Evolutionary conservation across 2,329 filamentous ascomycete genomes (phyloP), one percentile per base, ranked within the genome.

Genomic region (Sporothrix curviconia): DNA sequence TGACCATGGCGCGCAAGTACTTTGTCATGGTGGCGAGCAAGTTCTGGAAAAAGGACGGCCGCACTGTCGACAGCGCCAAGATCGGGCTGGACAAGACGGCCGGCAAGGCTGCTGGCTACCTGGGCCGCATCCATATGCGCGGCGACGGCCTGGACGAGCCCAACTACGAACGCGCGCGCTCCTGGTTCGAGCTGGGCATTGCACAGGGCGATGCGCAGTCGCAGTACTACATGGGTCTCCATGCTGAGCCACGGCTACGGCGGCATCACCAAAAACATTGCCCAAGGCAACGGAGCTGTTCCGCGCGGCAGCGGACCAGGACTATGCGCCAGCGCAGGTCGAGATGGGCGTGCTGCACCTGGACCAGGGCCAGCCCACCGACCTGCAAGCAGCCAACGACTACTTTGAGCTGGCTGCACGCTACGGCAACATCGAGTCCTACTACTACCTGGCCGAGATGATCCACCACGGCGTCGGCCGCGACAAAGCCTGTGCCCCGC

Each of bases 401-500:
- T 95, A 95, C 69, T 96, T 96, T 65, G 91, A 96, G 66, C 78
- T 92, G 49, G 92, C 92, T 5, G 87, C 87, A 40, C 79, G 89
- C 24, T 90, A 90, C 68, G 86, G 86, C 14, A 88, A 91, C 67
- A 87, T 96, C 61, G 91, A 96, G 71, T 89, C 91, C 0, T 90
- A 89, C 68, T 96, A 96, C 72, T 95, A 95, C 69, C 82, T 96
- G 4, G 92, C 90, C 2, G 92, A 96, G 71, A 84, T 96, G 76
- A 86, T 85, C 24, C 83, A 92, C 64, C 82, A 89, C 61, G 91
- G 89, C 0, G 81, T 95, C 30, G 90, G 89, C 5, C 80, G 89
- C 36, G 89, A 95, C 63, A 85, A 85, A 64, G 86, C 87, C 12
- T 96, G 92, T 66, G 80, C 78, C 7, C 89, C 58, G 90, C 92